Conservation (phyloP, 257 asterid species). For the Linderniella brevidens region DNA sequence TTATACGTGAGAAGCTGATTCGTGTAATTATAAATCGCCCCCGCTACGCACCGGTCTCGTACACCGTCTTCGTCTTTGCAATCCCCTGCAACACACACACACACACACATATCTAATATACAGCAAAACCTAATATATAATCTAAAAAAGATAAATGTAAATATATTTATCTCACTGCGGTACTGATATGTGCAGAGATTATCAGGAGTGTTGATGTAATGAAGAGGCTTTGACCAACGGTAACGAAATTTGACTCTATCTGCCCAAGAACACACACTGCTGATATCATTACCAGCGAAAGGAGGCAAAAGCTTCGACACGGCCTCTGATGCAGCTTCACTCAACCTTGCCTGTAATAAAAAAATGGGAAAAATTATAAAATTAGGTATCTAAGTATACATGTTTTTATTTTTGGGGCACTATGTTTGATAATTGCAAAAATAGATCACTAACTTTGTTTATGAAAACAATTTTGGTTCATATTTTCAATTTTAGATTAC, state of each 20-base stretch:
- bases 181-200: conserved; percentile 56
- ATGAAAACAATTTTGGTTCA: no score
- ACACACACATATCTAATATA: no score
- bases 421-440: no score
- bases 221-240: conserved; percentile 75
- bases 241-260: conserved; percentile 55
- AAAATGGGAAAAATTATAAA: background rate
- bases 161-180: conserved; percentile 27
- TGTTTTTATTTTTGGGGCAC: no score
- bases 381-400: no score
- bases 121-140: background rate
- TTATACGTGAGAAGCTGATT: conserved; percentile 8
- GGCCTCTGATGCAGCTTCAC: conserved; percentile 50
- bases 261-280: conserved; percentile 73
- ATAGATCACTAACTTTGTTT: no score
- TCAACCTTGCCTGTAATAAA: conserved; percentile 40
- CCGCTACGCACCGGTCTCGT: conserved; percentile 34
- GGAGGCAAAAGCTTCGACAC: conserved; percentile 50
- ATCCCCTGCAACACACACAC: conserved; percentile 39
- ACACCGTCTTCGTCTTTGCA: conserved; percentile 38
- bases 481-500: no score
- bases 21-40: conserved; percentile 11
- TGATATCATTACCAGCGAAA: conserved; percentile 39
- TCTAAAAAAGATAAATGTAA: background rate
- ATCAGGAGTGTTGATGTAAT: conserved; percentile 70